Conservation (phyloP, 257 asterid genomes). For the Anisodus tanguticus region DNA sequence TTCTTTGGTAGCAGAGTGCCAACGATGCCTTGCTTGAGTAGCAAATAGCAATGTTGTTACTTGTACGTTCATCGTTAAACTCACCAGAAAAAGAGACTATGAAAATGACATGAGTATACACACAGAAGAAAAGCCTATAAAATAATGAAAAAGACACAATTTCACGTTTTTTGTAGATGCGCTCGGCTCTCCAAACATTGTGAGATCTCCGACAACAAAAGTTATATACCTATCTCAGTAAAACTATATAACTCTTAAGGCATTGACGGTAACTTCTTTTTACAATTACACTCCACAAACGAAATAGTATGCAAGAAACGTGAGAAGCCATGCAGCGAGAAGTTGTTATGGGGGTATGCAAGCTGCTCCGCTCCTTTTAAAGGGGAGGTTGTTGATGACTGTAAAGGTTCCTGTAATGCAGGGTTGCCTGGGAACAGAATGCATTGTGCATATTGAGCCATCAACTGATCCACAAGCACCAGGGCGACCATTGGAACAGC, state of each 20-base stretch:
- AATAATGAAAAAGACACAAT: too few relatives aligned
- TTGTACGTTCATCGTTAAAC: not conserved
- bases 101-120: too few relatives aligned
- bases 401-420: conserved; percentile 72
- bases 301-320: not conserved
- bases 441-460: conserved; percentile 90
- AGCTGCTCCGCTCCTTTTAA: conserved; percentile 25
- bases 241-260: not conserved
- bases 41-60: not conserved
- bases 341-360: not conserved
- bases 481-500: conserved; percentile 96
- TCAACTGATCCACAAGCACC: conserved; percentile 90
- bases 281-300: not conserved
- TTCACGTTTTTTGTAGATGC: too few relatives aligned
- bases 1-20: not conserved
- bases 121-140: too few relatives aligned
- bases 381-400: conserved; percentile 40
- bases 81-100: too few relatives aligned
- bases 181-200: not conserved
- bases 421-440: conserved; percentile 78
- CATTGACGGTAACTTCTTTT: not conserved
- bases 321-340: not conserved
- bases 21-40: not conserved
- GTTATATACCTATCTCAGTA: not conserved
- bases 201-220: not conserved